phyloP scores from a whole-genome alignment of 1,139 yeast genomes.

The Meyerozyma sp. region DNA sequence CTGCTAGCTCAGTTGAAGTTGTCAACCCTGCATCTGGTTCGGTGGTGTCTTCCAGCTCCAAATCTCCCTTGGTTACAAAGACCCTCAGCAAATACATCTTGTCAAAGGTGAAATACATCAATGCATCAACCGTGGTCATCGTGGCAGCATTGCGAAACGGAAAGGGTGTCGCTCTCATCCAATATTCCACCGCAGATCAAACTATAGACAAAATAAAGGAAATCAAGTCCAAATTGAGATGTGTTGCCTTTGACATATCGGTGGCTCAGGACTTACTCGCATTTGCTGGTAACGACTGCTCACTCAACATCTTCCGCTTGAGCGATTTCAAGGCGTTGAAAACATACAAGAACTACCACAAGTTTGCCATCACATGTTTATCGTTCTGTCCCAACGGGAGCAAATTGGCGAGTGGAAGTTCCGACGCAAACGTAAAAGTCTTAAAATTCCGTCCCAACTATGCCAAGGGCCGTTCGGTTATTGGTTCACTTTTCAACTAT shows the following conservation, averaged over 20 bases:
- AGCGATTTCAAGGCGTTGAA: conserved; percentile 47
- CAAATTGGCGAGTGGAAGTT: conserved; percentile 71
- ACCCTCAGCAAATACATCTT: conserved; percentile 33
- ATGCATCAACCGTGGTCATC: conserved; percentile 47
- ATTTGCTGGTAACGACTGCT: conserved; percentile 70
- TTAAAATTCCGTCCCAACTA: conserved; percentile 53
- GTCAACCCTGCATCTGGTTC: conserved; percentile 44
- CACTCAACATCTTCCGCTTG: conserved; percentile 52
- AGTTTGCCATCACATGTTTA: conserved; percentile 75
- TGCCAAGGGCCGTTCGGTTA: conserved; percentile 37
- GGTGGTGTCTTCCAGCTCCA: conserved; percentile 27
- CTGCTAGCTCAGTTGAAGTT: conserved; percentile 49
- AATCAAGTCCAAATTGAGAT: conserved; percentile 51
- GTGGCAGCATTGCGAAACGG: conserved; percentile 49
- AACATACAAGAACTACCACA: conserved; percentile 58
- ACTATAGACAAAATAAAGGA: conserved; percentile 37
- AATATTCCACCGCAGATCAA: conserved; percentile 38
- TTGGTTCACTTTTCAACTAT: conserved; percentile 36
- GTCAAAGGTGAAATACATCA: conserved; percentile 57
- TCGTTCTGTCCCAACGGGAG: conserved; percentile 67
- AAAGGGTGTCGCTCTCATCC: conserved; percentile 31
- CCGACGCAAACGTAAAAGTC: conserved; percentile 70
- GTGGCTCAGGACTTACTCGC: conserved; percentile 49
- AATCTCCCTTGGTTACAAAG: conserved; percentile 15
- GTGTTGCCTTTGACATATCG: conserved; percentile 63